These are phyloP conservation scores for Candida nanaspora DNA, from an alignment of 805 yeast species.

Conservation along the genomic window DNA sequence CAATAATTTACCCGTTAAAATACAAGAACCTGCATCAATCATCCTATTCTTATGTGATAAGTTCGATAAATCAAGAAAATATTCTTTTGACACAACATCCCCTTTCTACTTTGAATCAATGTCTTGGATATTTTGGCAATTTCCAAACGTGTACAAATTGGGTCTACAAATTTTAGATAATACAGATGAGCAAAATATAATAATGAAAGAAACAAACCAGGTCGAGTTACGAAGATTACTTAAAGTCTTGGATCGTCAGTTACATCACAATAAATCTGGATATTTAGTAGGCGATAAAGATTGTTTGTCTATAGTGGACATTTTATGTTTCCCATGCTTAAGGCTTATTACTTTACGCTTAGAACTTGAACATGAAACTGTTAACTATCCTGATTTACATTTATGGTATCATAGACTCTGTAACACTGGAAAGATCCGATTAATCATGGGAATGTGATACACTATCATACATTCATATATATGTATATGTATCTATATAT, in stretches of 20 bases:
- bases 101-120: conserved; percentile 42
- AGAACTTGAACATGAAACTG: not conserved
- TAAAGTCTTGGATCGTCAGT: conserved; percentile 45
- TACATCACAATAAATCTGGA: conserved; percentile 36
- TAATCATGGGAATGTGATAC: too few relatives aligned
- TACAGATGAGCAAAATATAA: conserved; percentile 43
- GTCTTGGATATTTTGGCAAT: conserved; percentile 50
- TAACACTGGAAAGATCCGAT: too few relatives aligned
- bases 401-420: too few relatives aligned
- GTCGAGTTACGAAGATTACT: conserved; percentile 48
- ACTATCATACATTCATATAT: too few relatives aligned
- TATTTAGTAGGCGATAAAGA: conserved; percentile 55
- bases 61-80: conserved; percentile 48
- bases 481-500: too few relatives aligned
- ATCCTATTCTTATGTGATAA: conserved; percentile 51
- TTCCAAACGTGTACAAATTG: conserved; percentile 53
- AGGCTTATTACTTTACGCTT: not conserved
- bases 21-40: conserved; percentile 59
- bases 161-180: conserved; percentile 51
- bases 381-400: not conserved
- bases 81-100: conserved; percentile 31
- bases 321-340: conserved; percentile 45
- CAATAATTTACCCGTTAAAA: conserved; percentile 28
- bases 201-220: conserved; percentile 40
- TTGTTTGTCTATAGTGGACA: conserved; percentile 57